phyloP scores from a whole-genome alignment of 2,329 filamentous ascomycete species.

The Triangularia setosa region DNA sequence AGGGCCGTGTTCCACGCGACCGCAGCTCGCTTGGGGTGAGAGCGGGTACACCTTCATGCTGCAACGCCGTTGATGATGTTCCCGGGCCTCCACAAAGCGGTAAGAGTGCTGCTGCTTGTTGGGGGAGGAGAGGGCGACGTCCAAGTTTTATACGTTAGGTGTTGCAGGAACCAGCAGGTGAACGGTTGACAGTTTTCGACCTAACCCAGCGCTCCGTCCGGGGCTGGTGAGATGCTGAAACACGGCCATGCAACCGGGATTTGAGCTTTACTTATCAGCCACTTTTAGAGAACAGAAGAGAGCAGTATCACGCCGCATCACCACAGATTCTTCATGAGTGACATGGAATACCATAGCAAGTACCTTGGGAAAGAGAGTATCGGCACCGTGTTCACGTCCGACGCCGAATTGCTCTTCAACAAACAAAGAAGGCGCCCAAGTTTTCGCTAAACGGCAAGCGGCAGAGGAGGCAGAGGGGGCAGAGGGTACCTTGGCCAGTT shows the following conservation, averaged over 20 bases:
- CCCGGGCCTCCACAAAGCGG: not conserved
- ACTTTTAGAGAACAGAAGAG: not conserved
- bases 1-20: not conserved
- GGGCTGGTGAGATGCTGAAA: not conserved
- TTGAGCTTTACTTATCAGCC: not conserved
- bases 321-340: too few species aligned
- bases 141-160: not conserved
- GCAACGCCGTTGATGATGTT: not conserved
- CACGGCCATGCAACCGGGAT: not conserved
- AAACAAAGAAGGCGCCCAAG: slow-evolving; percentile 4
- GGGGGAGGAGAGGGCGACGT: not conserved
- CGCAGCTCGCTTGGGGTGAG: not conserved
- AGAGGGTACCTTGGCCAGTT: slow-evolving; percentile 8
- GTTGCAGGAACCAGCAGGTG: not conserved
- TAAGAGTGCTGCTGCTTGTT: not conserved
- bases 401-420: not conserved
- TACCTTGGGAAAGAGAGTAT: not conserved
- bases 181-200: not conserved
- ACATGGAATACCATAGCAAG: not conserved
- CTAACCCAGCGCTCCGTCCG: not conserved
- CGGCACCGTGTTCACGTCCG: not conserved
- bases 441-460: slow-evolving; percentile 25
- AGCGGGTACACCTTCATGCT: not conserved
- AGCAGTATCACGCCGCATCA: too few species aligned
- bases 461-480: slow-evolving; percentile 15